Conservation (phyloP, 208 protist genomes). For the Trypanosoma platydactyli region DNA sequence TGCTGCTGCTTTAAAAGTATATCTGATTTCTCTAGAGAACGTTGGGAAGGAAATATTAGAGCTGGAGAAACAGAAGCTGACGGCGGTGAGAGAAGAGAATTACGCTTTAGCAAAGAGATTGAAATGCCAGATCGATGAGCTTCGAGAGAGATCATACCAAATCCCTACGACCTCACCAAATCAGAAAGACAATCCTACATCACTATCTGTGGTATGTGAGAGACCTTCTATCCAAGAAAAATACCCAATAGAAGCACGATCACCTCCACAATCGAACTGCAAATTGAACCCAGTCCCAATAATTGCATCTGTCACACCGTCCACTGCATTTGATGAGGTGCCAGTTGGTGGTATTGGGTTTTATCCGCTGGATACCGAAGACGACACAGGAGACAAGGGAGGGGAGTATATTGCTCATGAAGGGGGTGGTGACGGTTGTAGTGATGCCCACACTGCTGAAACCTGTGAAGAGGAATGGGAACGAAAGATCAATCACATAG, state of each 20-base stretch:
- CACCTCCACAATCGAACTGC: not conserved
- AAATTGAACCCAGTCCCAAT: constrained; percentile 6
- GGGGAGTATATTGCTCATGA: not conserved
- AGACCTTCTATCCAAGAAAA: not conserved
- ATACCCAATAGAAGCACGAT: not conserved
- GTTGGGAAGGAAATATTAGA: constrained; percentile 43
- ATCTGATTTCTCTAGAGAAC: constrained; percentile 47
- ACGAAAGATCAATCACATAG: constrained; percentile 51
- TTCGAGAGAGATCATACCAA: constrained; percentile 33
- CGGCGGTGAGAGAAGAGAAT: constrained; percentile 73
- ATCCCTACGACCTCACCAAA: constrained; percentile 13
- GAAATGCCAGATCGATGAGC: constrained; percentile 70
- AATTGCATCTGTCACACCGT: not conserved
- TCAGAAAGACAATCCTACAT: not conserved
- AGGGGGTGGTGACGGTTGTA: not conserved
- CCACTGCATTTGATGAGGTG: constrained; percentile 58
- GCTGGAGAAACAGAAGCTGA: constrained; percentile 71
- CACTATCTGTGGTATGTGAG: not conserved
- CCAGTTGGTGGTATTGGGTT: constrained; percentile 62
- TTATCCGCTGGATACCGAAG: constrained; percentile 48
- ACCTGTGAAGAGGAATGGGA: constrained; percentile 70
- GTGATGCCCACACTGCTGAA: constrained; percentile 11
- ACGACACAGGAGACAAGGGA: constrained; percentile 22
- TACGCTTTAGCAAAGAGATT: constrained; percentile 79
- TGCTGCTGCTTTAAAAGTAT: constrained; percentile 66